Evolutionary conservation across 495 filamentous ascomycete species (phyloP).

Genomic region (Podospora sp.): DNA sequence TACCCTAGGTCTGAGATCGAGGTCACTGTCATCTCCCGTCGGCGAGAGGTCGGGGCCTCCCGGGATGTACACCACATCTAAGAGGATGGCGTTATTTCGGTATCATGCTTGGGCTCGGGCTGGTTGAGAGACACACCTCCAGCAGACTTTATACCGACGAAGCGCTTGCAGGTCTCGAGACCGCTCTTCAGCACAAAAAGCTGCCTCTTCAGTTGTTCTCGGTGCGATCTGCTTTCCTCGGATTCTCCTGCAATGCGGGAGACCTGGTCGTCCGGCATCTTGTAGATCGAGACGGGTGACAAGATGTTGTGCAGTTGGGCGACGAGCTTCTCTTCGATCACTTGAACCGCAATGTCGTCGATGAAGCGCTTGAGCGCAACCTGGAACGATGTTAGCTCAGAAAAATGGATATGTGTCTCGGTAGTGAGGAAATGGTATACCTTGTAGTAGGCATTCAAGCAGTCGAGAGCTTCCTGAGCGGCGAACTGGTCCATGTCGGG

Average conservation of each 20-base stretch:
- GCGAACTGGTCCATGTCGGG: constrained; percentile 45
- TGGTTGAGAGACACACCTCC: constrained; percentile 15
- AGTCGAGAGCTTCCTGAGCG: constrained; percentile 51
- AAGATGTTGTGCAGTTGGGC: constrained; percentile 44
- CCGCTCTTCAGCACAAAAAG: constrained; percentile 53
- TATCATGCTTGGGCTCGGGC: not conserved
- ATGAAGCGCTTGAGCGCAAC: constrained; percentile 63
- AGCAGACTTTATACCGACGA: constrained; percentile 32
- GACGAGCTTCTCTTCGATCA: constrained; percentile 63
- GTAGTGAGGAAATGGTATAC: constrained; percentile 23
- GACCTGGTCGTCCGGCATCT: constrained; percentile 49
- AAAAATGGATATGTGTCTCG: not conserved
- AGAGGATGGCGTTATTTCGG: not conserved
- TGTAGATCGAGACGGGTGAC: constrained; percentile 46
- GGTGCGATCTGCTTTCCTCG: constrained; percentile 46
- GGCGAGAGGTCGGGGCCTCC: not conserved
- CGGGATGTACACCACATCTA: not conserved
- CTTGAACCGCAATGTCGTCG: constrained; percentile 62
- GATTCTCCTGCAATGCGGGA: constrained; percentile 59
- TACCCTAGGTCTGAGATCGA: not conserved
- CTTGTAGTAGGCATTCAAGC: constrained; percentile 56
- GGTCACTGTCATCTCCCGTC: not conserved
- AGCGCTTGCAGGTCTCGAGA: constrained; percentile 52
- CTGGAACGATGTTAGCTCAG: constrained; percentile 40
- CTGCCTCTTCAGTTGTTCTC: constrained; percentile 56